phyloP scores from a whole-genome alignment of 2,329 filamentous ascomycete species.

The Hirsutella minnesotensis region DNA sequence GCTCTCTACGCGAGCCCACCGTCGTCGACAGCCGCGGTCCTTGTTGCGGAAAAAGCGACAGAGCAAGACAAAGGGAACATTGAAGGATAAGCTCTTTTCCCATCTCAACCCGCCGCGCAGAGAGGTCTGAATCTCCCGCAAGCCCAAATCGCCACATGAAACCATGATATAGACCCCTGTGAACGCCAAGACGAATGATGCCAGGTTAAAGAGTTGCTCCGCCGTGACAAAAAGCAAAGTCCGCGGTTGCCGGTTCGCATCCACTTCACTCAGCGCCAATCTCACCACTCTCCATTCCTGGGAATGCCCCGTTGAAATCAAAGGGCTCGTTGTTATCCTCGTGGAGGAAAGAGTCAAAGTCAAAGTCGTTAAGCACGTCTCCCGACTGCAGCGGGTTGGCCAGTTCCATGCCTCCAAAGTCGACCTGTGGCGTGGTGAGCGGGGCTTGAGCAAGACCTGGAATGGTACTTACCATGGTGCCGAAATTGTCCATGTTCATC shows the following conservation, averaged over 20 bases:
- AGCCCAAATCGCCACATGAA: slow-evolving; percentile 24
- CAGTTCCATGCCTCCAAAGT: slow-evolving; percentile 40
- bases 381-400: slow-evolving; percentile 39
- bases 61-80: slow-evolving; percentile 2
- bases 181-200: slow-evolving; percentile 28
- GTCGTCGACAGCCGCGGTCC: neutral
- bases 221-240: slow-evolving; percentile 14
- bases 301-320: slow-evolving; percentile 41
- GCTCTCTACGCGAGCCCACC: neutral
- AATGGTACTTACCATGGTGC: slow-evolving; percentile 28
- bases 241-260: slow-evolving; percentile 5
- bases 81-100: slow-evolving; percentile 14
- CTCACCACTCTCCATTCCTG: slow-evolving; percentile 42
- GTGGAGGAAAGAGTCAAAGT: slow-evolving; percentile 57
- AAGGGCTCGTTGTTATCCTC: slow-evolving; percentile 39
- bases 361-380: slow-evolving; percentile 54
- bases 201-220: slow-evolving; percentile 23
- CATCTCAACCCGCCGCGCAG: slow-evolving; percentile 14
- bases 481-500: slow-evolving; percentile 33
- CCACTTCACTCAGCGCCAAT: slow-evolving; percentile 43
- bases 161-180: slow-evolving; percentile 27
- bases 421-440: slow-evolving; percentile 19
- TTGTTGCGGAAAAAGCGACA: slow-evolving; percentile 2
- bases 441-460: neutral
- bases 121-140: slow-evolving; percentile 9